These are phyloP conservation scores for Cladosporium sp. DNA, from an alignment of 2,329 filamentous ascomycete genomes.

Conservation along the genomic window DNA sequence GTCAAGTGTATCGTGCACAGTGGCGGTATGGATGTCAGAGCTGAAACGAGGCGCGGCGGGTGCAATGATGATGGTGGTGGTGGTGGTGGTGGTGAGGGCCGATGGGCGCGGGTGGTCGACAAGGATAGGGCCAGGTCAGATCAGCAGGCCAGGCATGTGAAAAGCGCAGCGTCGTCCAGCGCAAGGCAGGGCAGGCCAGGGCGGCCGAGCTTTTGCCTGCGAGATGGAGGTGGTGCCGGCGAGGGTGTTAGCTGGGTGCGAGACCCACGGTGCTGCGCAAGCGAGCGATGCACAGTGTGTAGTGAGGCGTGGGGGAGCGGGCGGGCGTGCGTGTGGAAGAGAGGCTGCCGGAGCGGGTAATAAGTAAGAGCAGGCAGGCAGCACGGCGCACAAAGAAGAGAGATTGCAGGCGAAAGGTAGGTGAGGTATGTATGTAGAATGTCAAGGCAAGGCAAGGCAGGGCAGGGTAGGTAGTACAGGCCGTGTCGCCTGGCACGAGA, in stretches of 20 bases:
- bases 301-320: neutral
- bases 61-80: neutral
- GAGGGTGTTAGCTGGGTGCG: neutral
- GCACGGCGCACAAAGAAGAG: neutral
- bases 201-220: neutral
- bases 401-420: neutral
- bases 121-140: neutral
- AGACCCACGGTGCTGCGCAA: conserved; percentile 8
- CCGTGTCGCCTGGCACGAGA: neutral
- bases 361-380: neutral
- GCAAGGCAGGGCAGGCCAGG: neutral
- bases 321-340: neutral
- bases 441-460: too few species aligned
- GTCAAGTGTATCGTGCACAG: neutral
- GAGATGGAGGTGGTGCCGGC: too few species aligned
- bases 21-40: neutral
- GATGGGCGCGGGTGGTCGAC: too few species aligned
- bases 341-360: neutral
- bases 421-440: neutral
- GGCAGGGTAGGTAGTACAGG: neutral
- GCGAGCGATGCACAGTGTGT: neutral
- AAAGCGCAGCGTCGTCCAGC: neutral
- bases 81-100: neutral
- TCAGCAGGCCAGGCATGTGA: neutral
- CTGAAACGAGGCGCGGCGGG: neutral